Base-by-base conservation (phyloP, 768 basidiomycete genomes). In the Kondoa malvinella region DNA sequence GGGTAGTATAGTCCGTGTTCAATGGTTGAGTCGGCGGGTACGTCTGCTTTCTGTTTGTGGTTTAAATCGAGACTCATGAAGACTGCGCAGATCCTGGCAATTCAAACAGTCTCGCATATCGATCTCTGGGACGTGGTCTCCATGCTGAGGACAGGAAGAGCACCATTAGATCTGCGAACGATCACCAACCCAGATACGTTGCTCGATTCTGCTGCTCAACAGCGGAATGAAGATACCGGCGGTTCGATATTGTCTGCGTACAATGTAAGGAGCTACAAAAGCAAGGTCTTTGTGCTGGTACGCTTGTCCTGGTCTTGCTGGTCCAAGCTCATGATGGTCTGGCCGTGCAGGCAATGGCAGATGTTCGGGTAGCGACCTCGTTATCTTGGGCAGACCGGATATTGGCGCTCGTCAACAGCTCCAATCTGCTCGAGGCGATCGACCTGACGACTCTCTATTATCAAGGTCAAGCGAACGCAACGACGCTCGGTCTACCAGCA, bases 341-440 rank as follows among this genome's bases (percentile, higher is more conserved):
- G 30, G n/a, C 31, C 56, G 29, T 29, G 32, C 67, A 75, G 73
- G 65, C 65, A 34, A 81, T 81, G 64, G 80, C 85, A 67, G 83
- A 83, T 61, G 70, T 96, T 0, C 81, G 83, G 74, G 90, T 87
- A 1, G 95, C 91, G 30, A 88, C 87, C 1, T 80, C 97, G 26
- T 79, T 92, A 32, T 89, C 90, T 0, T 99, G 95, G 95, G 90
- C 94, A 3, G 95, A 99, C 76, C 85, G 87, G 57, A 86, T 97
- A 27, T 79, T 99, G 57, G 81, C 84, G 0, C 83, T 86, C 59
- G 91, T 97, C 30, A 83, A 89, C 74, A 81, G 82, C 12, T 91
- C 92, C 16, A 86, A 96, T 74, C 94, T 96, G 75, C 80, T 97
- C 57, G 83, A 82, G 61, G 94, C 95, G 1, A 94, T 97, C 70